A percentile compares a stretch with the other conserved stretches of the same genome.
phyloP scores from a whole-genome alignment of 306 rosid genomes.

The Quercus alba region DNA sequence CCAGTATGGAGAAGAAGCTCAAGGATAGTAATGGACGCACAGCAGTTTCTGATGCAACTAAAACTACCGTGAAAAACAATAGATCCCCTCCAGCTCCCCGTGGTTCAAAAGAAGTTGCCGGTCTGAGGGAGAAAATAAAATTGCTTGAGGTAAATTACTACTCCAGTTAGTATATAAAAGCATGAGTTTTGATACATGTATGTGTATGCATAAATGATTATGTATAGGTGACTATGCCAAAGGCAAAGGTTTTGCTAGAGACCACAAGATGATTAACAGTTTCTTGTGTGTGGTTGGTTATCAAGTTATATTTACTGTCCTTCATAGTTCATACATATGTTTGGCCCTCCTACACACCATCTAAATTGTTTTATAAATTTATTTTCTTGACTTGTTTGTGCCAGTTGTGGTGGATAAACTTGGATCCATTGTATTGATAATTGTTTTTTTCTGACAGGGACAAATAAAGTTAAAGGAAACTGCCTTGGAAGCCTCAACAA shows the following conservation, averaged over 20 bases:
- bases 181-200: not conserved
- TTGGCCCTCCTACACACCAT: not conserved
- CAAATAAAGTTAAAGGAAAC: slow-evolving; percentile 60
- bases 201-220: not conserved
- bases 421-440: not conserved
- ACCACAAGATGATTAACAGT: not conserved
- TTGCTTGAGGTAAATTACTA: slow-evolving; percentile 71
- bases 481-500: slow-evolving; percentile 55
- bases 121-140: slow-evolving; percentile 68
- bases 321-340: not conserved
- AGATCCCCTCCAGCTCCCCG: slow-evolving; percentile 40
- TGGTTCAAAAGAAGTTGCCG: slow-evolving; percentile 54
- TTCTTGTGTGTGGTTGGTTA: not conserved
- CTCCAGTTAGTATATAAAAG: slow-evolving; percentile 6
- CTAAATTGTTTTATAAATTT: not conserved
- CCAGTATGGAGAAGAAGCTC: slow-evolving; percentile 52
- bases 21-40: slow-evolving; percentile 48
- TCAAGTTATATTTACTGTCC: not conserved
- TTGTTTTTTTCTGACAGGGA: slow-evolving; percentile 43
- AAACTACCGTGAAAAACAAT: slow-evolving; percentile 38
- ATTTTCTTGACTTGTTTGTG: not conserved
- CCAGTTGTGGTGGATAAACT: not conserved
- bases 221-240: not conserved
- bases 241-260: not conserved
- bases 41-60: slow-evolving; percentile 41